Percentiles rank a stretch among this genome's conserved stretches.
Conservation (phyloP, 2,329 filamentous ascomycete genomes). For the Phialophora expanda region DNA sequence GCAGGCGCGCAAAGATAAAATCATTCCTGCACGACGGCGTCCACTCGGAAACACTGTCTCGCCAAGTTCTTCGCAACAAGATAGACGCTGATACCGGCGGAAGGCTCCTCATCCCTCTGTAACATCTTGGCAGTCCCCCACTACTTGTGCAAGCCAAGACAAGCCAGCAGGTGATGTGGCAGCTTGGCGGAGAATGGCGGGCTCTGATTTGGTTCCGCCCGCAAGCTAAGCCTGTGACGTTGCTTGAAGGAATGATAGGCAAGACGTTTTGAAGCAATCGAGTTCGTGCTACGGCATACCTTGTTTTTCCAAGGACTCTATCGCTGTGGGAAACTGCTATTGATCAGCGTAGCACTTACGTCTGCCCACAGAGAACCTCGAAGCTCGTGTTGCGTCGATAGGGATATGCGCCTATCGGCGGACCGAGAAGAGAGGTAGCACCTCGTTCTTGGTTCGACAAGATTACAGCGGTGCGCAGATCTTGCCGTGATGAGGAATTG, state of each 20-base stretch:
- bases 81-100: neutral
- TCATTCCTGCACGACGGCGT: neutral
- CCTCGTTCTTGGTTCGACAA: neutral
- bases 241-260: neutral
- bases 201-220: neutral
- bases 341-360: neutral
- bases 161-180: neutral
- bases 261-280: neutral
- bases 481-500: neutral
- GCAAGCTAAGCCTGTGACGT: neutral
- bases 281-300: neutral
- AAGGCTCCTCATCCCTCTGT: neutral
- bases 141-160: neutral
- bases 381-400: neutral
- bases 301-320: neutral
- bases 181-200: neutral
- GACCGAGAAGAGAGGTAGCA: neutral
- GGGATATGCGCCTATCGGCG: neutral
- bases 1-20: neutral
- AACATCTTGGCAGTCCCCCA: constrained; percentile 1
- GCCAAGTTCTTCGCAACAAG: neutral
- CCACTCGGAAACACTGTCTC: neutral
- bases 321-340: neutral
- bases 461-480: neutral
- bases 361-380: neutral